Percentiles rank a stretch among this genome's conserved stretches.
Evolutionary conservation across 1,284 basidiomycete species (phyloP).

Genomic region (Butyriboletus appendiculatus): DNA sequence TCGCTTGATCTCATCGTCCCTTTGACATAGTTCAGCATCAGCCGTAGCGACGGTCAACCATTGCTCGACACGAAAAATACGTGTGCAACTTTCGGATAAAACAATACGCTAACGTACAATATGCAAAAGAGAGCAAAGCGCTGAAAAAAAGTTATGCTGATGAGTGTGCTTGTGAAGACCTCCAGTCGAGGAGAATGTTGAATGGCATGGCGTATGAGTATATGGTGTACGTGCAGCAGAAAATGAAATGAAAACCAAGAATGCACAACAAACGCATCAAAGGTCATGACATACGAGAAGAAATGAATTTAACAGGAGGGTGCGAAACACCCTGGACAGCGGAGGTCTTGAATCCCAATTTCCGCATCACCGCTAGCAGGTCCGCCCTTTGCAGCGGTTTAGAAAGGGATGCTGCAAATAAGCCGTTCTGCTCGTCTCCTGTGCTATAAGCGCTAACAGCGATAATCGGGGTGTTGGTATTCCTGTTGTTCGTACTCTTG

Average conservation of each 20-base stretch:
- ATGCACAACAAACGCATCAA: constrained; percentile 23
- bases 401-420: constrained; percentile 84
- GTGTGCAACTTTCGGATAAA: constrained; percentile 6
- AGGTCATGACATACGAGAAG: constrained; percentile 39
- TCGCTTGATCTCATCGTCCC: constrained; percentile 16
- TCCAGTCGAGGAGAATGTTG: constrained; percentile 15
- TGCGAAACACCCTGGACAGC: constrained; percentile 58
- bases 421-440: constrained; percentile 68
- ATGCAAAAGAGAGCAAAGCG: constrained; percentile 35
- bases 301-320: constrained; percentile 49
- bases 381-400: constrained; percentile 90
- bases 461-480: constrained; percentile 87
- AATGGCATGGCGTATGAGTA: constrained; percentile 35
- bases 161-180: constrained; percentile 34
- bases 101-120: constrained; percentile 45
- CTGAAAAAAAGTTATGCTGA: constrained; percentile 35
- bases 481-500: constrained; percentile 93
- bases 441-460: constrained; percentile 86
- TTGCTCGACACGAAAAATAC: constrained; percentile 4
- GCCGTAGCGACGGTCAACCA: background rate
- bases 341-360: constrained; percentile 88
- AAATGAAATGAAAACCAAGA: constrained; percentile 35
- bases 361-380: constrained; percentile 75
- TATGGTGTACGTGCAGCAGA: constrained; percentile 36
- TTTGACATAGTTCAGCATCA: background rate